Conservation (phyloP, 192 early-diverging fungal species). For the Coemansia sp. region DNA sequence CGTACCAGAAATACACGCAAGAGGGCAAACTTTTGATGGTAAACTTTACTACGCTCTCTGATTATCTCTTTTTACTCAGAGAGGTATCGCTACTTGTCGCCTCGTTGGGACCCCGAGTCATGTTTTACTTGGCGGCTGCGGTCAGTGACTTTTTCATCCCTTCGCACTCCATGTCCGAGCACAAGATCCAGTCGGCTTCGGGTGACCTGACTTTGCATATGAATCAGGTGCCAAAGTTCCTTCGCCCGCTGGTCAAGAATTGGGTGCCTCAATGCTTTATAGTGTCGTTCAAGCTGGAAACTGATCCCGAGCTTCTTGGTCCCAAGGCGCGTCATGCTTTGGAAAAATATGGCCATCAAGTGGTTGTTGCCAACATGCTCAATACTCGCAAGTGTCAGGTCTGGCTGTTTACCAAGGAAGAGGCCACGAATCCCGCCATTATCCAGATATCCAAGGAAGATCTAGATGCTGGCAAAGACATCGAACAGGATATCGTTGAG, state of each 20-base stretch:
- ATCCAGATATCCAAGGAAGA: slow-evolving; percentile 36
- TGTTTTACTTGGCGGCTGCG: slow-evolving; percentile 98
- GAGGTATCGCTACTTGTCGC: slow-evolving; percentile 69
- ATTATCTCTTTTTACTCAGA: slow-evolving; percentile 90
- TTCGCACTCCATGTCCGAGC: slow-evolving; percentile 85
- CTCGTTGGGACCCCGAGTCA: slow-evolving; percentile 63
- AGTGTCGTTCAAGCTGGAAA: slow-evolving; percentile 98
- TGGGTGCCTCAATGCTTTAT: slow-evolving; percentile 89
- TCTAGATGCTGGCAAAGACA: slow-evolving; percentile 23
- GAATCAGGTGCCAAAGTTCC: slow-evolving; percentile 97
- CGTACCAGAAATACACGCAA: slow-evolving; percentile 62
- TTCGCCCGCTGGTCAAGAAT: slow-evolving; percentile 87
- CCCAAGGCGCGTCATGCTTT: slow-evolving; percentile 79
- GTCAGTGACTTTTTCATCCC: slow-evolving; percentile 99
- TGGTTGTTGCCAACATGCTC: slow-evolving; percentile 95
- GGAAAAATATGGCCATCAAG: slow-evolving; percentile 89
- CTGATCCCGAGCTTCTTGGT: slow-evolving; percentile 78
- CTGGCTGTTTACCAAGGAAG: slow-evolving; percentile 51
- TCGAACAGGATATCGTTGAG: slow-evolving; percentile 40
- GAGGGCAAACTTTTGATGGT: slow-evolving; percentile 71
- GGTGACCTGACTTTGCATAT: slow-evolving; percentile 84
- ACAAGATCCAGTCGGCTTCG: slow-evolving; percentile 94
- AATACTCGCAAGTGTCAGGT: slow-evolving; percentile 85
- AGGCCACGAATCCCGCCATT: background rate
- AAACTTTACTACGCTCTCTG: slow-evolving; percentile 84